Base-by-base conservation (phyloP, 1,284 basidiomycete species). In the Sanghuangporus baumii region DNA sequence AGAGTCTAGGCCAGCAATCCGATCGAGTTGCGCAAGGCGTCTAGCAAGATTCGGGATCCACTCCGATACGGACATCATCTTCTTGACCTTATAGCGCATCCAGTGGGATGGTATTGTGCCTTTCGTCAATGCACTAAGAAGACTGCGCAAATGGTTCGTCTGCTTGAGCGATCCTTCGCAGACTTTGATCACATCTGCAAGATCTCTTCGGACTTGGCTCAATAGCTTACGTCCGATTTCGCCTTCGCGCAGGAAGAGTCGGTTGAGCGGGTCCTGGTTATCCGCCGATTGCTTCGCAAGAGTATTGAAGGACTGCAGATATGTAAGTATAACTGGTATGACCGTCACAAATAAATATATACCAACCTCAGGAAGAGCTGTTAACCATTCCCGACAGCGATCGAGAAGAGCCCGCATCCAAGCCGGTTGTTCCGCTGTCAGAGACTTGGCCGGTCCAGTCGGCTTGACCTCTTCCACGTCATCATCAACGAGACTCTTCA, bases 221-320 rank as follows among this genome's bases (percentile, higher is more conserved):
- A 97, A 80, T 6, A 98, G 81, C 68, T 84, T 90, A 67, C 79
- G 79, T 6, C 93, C 94, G 58, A 94, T 89, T 37, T 76, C 78
- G n/a, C 87, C 86, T 74, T 98, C 95, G n/a, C 95, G 86, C 68
- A 84, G 82, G 78, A 96, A 97, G 68, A 96, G 81, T 51, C 95
- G 86, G 69, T 90, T 87, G 34, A 98, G 79, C 1, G 95, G 94
- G 70, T 96, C 93, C 66, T 87, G 83, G 62, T 85, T 88, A 61
- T 91, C 89, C 37, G 76, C 79, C 1, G 83, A 76, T 68, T 86
- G 86, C 69, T 84, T 89, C 11, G 82, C 74, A 2, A 92, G 72
- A 0, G 76, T 84, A 54, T 81, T 84, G 74, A 91, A 82, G 68
- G 79, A 80, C 88, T 91, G 65, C 69, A 41, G 20, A 0, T 6